Percentiles rank a stretch among this genome's conserved stretches.
Conservation (phyloP, 108 stramenopile genomes). For the Cylindrotheca fusiformis region DNA sequence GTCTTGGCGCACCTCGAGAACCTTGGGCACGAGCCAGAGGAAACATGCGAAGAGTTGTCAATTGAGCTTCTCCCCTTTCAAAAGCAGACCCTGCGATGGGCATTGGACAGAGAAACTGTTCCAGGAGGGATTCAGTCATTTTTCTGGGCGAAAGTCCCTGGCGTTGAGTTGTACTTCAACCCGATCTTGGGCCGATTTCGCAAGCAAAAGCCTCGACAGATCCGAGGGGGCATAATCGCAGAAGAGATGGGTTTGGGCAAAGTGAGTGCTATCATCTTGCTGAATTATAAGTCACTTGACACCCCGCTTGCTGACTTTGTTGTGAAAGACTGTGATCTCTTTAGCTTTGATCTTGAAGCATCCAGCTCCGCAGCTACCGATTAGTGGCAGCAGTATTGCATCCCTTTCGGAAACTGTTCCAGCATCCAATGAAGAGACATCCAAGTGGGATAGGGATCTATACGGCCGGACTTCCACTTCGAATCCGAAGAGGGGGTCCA, state of each 20-base stretch:
- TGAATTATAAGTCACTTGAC: conserved; percentile 2
- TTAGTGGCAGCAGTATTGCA: conserved; percentile 17
- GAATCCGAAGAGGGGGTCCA: conserved; percentile 25
- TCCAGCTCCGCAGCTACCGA: conserved; percentile 39
- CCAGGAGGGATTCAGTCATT: conserved; percentile 30
- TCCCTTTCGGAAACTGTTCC: neutral
- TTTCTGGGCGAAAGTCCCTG: conserved; percentile 41
- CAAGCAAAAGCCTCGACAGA: conserved; percentile 6
- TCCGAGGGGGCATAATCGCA: conserved; percentile 45
- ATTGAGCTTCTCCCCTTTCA: conserved; percentile 47
- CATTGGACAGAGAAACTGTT: conserved; percentile 38
- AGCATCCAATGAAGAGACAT: neutral
- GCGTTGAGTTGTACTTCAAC: conserved; percentile 25
- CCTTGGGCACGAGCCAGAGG: conserved; percentile 31
- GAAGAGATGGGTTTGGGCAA: conserved; percentile 44
- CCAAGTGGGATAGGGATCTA: conserved; percentile 10
- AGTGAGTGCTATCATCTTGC: neutral
- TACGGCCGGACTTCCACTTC: conserved; percentile 5
- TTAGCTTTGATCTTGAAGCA: conserved; percentile 40
- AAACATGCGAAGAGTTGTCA: conserved; percentile 22
- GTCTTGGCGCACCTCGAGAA: conserved; percentile 35
- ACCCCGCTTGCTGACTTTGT: neutral
- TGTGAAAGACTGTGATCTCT: conserved; percentile 40
- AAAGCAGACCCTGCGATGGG: conserved; percentile 38
- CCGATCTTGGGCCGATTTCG: conserved; percentile 28